Percentiles rank a stretch among this genome's conserved stretches.
phyloP scores from a whole-genome alignment of 148 eudicot species.

The Nepenthes gracilis region DNA sequence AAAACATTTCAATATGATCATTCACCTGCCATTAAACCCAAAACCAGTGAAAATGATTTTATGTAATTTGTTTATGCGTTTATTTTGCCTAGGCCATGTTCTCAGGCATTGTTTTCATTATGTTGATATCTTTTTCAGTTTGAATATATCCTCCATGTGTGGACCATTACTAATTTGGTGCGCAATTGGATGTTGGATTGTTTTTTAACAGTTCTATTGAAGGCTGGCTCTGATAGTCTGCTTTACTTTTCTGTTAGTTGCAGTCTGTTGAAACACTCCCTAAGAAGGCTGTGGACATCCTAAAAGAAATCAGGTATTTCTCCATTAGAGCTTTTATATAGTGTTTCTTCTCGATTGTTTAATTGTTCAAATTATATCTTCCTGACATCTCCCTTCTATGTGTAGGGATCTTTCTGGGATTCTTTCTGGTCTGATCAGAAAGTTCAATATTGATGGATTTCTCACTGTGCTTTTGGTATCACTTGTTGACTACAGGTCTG shows the following conservation, averaged over 20 bases:
- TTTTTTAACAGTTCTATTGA: too few species aligned
- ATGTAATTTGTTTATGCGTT: too few species aligned
- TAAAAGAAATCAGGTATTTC: slow-evolving; percentile 41
- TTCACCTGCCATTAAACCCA: too few species aligned
- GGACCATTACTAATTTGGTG: too few species aligned
- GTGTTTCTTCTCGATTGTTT: background rate
- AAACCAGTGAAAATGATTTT: too few species aligned
- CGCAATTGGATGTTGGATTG: too few species aligned
- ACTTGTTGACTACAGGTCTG: slow-evolving; percentile 50
- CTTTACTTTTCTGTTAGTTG: slow-evolving; percentile 23
- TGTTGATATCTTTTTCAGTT: too few species aligned
- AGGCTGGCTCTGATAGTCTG: background rate
- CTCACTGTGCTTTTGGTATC: slow-evolving; percentile 54
- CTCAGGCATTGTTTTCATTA: too few species aligned
- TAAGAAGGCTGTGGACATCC: slow-evolving; percentile 56
- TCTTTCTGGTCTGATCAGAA: slow-evolving; percentile 46
- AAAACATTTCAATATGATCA: too few species aligned
- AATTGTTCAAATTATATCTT: slow-evolving; percentile 1
- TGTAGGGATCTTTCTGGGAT: slow-evolving; percentile 50
- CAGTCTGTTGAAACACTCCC: slow-evolving; percentile 66
- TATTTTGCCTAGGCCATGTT: too few species aligned
- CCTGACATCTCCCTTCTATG: background rate
- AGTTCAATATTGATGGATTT: slow-evolving; percentile 75
- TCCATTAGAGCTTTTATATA: background rate
- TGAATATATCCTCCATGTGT: too few species aligned